These are phyloP conservation scores for Phytophthora constricta DNA, from an alignment of 352 stramenopile genomes.

Conservation along the genomic window DNA sequence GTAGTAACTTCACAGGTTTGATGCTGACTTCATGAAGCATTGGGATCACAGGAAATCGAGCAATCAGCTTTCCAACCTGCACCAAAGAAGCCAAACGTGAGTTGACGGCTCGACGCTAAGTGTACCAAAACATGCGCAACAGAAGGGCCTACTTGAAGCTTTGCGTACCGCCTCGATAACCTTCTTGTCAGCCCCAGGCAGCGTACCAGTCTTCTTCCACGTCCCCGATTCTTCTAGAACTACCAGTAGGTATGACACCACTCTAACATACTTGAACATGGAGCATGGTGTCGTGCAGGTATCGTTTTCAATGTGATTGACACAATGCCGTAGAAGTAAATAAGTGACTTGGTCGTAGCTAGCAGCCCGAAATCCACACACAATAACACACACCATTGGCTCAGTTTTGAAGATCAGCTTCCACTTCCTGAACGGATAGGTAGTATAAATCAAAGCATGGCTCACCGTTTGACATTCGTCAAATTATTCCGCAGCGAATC, in stretches of 20 bases:
- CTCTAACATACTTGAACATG: slow-evolving; percentile 62
- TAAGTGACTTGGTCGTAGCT: slow-evolving; percentile 73
- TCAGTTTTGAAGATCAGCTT: too few species aligned
- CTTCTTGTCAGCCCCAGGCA: slow-evolving; percentile 54
- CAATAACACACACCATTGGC: background rate
- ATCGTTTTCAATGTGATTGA: slow-evolving; percentile 51
- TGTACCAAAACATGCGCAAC: slow-evolving; percentile 7
- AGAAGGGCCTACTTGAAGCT: slow-evolving; percentile 29
- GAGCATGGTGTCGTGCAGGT: slow-evolving; percentile 39
- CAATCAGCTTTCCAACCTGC: slow-evolving; percentile 50
- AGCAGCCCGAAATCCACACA: background rate
- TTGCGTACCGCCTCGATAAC: slow-evolving; percentile 59
- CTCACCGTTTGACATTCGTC: slow-evolving; percentile 70
- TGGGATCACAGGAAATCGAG: slow-evolving; percentile 55
- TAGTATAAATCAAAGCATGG: background rate
- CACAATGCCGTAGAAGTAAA: slow-evolving; percentile 59
- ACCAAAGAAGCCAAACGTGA: slow-evolving; percentile 4
- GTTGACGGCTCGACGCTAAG: background rate
- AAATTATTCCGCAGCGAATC: slow-evolving; percentile 67
- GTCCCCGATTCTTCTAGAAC: slow-evolving; percentile 50
- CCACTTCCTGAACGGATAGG: too few species aligned
- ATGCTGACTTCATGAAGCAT: slow-evolving; percentile 59
- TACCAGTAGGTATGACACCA: slow-evolving; percentile 51
- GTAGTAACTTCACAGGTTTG: slow-evolving; percentile 39
- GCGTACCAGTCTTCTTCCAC: slow-evolving; percentile 34